Evolutionary conservation across 345 rosid genomes (phyloP).

Genomic region (Pistacia atlantica): DNA sequence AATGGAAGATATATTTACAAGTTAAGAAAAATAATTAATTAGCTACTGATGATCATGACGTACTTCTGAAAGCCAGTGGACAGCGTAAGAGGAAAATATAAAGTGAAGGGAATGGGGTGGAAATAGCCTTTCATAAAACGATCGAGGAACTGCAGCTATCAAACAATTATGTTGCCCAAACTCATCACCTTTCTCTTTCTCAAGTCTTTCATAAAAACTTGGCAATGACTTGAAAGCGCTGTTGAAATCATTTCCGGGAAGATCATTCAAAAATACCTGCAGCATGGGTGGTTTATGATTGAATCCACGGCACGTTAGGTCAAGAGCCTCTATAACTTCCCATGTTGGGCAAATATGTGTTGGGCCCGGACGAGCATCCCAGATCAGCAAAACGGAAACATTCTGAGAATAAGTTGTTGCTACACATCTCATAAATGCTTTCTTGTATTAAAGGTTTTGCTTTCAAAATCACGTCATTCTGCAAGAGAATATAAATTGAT

Average conservation of each 20-base stretch:
- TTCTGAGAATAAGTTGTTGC: too few relatives aligned
- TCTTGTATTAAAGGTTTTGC: too few relatives aligned
- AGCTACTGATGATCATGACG: not conserved
- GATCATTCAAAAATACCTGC: slow-evolving; percentile 25
- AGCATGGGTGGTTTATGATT: not conserved
- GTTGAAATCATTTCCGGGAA: slow-evolving; percentile 31
- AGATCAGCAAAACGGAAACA: too few relatives aligned
- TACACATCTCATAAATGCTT: not conserved
- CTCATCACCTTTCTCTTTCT: slow-evolving; percentile 1
- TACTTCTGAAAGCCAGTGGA: slow-evolving; percentile 20
- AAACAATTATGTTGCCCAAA: slow-evolving; percentile 11
- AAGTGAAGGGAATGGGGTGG: slow-evolving; percentile 22
- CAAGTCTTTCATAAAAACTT: slow-evolving; percentile 16
- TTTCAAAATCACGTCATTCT: too few relatives aligned
- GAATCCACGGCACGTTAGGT: not conserved
- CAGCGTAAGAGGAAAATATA: slow-evolving; percentile 24
- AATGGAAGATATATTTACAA: too few relatives aligned
- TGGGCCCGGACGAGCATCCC: not conserved
- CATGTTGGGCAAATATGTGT: not conserved
- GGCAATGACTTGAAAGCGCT: slow-evolving; percentile 16
- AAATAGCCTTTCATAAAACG: slow-evolving; percentile 28
- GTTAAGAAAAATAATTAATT: not conserved
- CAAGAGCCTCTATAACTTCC: not conserved
- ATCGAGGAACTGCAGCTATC: slow-evolving; percentile 20
- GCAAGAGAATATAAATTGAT: too few relatives aligned